Evolutionary conservation across 805 yeast genomes (phyloP), one percentile per base, ranked within the genome.

Genomic region (Metschnikowia continentalis): DNA sequence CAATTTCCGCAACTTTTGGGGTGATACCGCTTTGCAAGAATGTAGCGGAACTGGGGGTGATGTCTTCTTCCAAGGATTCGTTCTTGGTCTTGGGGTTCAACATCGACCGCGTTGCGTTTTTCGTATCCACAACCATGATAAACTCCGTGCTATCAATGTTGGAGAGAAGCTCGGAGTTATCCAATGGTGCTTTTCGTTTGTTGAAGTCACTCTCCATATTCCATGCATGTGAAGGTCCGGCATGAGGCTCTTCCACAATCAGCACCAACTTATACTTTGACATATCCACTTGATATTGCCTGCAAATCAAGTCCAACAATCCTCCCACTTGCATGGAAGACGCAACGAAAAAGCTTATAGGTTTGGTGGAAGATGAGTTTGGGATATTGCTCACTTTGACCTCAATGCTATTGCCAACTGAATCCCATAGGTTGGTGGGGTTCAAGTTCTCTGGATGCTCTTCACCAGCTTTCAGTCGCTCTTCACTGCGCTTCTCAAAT

Each of bases 11-110:
- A 32, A 49, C 49, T 2, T 61, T 62, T 0, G 69, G 71, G 7
- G 67, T 64, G 26, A 63, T 62, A 1, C 58, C 58, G 7, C 57
- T 48, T 32, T 55, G 54, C 6, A 58, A 47, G 35, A 59, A 63
- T 5, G 66, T 56, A 3, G 61, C 47, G 1, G 63, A 63, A 1
- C 65, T 58, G 1, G 72, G 72, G 0, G 74, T 69, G 13, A 68
- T 68, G 11, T 62, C 63, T 6, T 57, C 55, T 35, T 59, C 62
- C 15, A 59, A 45, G 14, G 51, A 48, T 30, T 57, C 57, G n/a
- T 53, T 52, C 4, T 45, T 50, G 14, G 40, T 8, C n/a, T 40
- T 42, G 22, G 52, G 57, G 26, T 53, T 54, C 40, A 49, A 41
- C 60, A 56, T 55, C 26, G 56, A 54, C 35, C 50, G 46, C 7